These are phyloP conservation scores for Solanum habrochaites DNA, from an alignment of 257 asterid species.

Conservation along the genomic window DNA sequence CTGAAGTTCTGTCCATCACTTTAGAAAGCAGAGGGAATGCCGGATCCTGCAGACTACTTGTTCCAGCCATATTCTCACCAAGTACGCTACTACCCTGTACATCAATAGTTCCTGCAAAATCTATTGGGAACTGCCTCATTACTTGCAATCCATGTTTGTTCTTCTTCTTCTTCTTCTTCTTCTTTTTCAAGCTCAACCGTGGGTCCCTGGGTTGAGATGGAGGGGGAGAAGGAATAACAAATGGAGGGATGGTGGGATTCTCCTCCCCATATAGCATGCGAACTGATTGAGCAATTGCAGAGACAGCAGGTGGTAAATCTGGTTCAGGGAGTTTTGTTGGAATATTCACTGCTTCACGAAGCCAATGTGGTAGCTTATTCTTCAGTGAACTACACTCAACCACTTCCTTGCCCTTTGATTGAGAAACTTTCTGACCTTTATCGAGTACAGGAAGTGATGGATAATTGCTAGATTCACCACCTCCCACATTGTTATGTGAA, in stretches of 20 bases:
- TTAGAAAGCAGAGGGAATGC: conserved; percentile 14
- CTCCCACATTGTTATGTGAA: conserved; percentile 17
- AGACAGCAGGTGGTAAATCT: conserved; percentile 54
- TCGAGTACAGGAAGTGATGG: conserved; percentile 9
- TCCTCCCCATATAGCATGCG: conserved; percentile 70
- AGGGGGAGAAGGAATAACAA: conserved; percentile 62
- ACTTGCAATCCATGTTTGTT: conserved; percentile 6
- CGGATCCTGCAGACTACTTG: conserved; percentile 16
- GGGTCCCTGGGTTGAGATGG: conserved; percentile 77
- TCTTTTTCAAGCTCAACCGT: conserved; percentile 36
- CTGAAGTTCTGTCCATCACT: conserved; percentile 8
- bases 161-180: conserved; percentile 13
- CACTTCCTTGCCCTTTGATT: conserved; percentile 53
- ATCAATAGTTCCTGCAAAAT: conserved; percentile 5
- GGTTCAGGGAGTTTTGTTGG: conserved; percentile 35
- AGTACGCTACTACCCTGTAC: conserved; percentile 5
- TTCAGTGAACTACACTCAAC: conserved; percentile 26
- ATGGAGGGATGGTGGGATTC: conserved; percentile 62
- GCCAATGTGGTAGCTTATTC: conserved; percentile 87
- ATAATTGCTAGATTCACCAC: conserved; percentile 23
- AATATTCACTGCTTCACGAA: conserved; percentile 70
- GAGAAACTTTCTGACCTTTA: conserved; percentile 14
- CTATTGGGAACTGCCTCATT: conserved; percentile 10
- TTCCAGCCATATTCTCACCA: conserved; percentile 27
- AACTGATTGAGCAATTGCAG: conserved; percentile 79